Evolutionary conservation across 1,284 basidiomycete genomes (phyloP).

Genomic region (Marasmius sp.): DNA sequence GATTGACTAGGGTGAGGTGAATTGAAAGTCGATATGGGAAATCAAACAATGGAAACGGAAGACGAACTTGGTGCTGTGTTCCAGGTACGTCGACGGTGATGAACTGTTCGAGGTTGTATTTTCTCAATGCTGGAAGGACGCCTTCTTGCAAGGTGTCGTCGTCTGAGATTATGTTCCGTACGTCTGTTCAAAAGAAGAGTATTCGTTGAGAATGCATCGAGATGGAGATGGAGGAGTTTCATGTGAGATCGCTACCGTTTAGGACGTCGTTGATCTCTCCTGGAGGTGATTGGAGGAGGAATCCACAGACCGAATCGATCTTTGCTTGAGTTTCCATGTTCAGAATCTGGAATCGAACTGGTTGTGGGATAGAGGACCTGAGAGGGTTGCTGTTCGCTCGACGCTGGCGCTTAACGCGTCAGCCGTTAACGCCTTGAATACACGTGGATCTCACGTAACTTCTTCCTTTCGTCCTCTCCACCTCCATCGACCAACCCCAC

Average conservation of each 20-base stretch:
- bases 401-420: background rate
- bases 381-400: no score
- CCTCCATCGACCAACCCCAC: no score
- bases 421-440: background rate
- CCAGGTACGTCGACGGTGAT: constrained; percentile 79
- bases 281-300: constrained; percentile 88
- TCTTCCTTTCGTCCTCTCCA: no score
- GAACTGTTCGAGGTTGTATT: constrained; percentile 87
- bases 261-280: constrained; percentile 96
- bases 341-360: background rate
- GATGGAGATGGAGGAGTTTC: background rate
- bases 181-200: constrained; percentile 51
- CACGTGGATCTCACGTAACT: background rate
- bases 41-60: background rate
- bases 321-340: constrained; percentile 63
- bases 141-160: constrained; percentile 79
- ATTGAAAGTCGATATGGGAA: constrained; percentile 3
- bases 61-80: constrained; percentile 65
- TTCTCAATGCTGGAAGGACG: constrained; percentile 71
- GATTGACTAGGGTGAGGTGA: constrained; percentile 55
- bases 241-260: constrained; percentile 56
- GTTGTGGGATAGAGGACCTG: background rate
- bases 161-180: constrained; percentile 84
- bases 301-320: constrained; percentile 70
- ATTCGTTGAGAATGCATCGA: background rate